These are phyloP conservation scores for Herpetospermum pedunculosum DNA, from an alignment of 306 rosid genomes.

Conservation along the genomic window DNA sequence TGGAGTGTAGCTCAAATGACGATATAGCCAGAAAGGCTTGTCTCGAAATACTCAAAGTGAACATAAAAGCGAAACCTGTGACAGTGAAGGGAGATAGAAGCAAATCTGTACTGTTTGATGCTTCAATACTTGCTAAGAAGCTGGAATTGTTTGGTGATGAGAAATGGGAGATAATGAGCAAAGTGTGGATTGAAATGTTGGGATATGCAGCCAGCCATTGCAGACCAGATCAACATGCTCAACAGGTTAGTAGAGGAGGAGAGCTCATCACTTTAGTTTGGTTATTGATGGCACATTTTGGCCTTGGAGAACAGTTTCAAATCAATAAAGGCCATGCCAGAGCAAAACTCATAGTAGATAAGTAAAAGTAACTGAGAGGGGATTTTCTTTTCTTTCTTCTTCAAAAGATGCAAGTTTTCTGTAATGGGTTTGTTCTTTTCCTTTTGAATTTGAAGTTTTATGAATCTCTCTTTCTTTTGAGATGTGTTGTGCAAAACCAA, in stretches of 20 bases:
- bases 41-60: not conserved
- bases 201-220: conserved; percentile 24
- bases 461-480: not conserved
- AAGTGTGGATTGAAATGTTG: conserved; percentile 25
- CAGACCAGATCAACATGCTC: conserved; percentile 15
- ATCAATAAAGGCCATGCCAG: conserved; percentile 29
- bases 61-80: conserved; percentile 3
- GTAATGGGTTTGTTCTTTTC: not conserved
- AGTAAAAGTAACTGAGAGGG: not conserved
- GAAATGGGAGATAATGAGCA: conserved; percentile 14
- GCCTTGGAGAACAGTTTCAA: conserved; percentile 24
- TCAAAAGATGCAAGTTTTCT: not conserved
- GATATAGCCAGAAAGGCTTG: not conserved
- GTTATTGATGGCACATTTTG: conserved; percentile 25
- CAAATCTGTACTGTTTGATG: conserved; percentile 28
- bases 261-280: conserved; percentile 24
- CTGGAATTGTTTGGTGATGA: not conserved
- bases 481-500: not conserved
- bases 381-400: not conserved
- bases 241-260: conserved; percentile 24
- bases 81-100: conserved; percentile 22
- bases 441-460: not conserved
- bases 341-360: conserved; percentile 21
- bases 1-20: not conserved
- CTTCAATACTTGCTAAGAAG: conserved; percentile 5